Evolutionary conservation across 2,329 filamentous ascomycete species (phyloP).

Genomic region (Pyrenophora seminiperda): DNA sequence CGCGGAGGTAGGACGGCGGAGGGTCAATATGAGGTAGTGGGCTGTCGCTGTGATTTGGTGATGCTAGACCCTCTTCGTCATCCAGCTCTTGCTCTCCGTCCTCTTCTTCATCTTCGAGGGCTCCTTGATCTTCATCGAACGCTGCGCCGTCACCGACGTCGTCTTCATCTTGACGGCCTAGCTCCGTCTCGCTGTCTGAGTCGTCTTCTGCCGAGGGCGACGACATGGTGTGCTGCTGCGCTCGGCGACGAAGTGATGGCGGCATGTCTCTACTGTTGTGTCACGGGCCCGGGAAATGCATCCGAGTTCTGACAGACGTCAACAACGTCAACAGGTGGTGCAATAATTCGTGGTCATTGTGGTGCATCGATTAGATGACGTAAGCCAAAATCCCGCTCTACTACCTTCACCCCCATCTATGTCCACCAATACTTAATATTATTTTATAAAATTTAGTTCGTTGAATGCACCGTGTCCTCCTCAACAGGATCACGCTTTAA

Average conservation of each 20-base stretch:
- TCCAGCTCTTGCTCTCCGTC: conserved; percentile 49
- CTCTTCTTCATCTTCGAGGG: conserved; percentile 49
- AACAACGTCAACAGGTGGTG: too few relatives aligned
- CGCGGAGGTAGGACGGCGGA: conserved; percentile 65
- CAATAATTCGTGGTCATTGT: too few relatives aligned
- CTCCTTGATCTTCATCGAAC: conserved; percentile 32
- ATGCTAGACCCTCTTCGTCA: conserved; percentile 26
- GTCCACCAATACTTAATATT: too few relatives aligned
- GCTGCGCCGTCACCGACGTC: conserved; percentile 15
- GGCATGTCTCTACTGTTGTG: conserved; percentile 28
- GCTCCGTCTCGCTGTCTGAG: conserved; percentile 38
- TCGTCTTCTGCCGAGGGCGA: conserved; percentile 26
- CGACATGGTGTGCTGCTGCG: conserved; percentile 22
- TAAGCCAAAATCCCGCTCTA: too few relatives aligned
- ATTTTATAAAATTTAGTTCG: too few relatives aligned
- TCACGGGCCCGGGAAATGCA: conserved; percentile 6
- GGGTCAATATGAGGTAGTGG: conserved; percentile 30
- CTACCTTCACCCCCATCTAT: too few relatives aligned
- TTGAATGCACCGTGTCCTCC: too few relatives aligned
- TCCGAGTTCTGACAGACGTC: neutral
- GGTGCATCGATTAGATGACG: too few relatives aligned
- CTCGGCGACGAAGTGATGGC: conserved; percentile 34
- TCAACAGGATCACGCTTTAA: too few relatives aligned
- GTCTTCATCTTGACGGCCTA: conserved; percentile 26
- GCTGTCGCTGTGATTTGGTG: conserved; percentile 19